Percentiles rank a stretch among this genome's conserved stretches.
Evolutionary conservation across 1,284 basidiomycete genomes (phyloP).

Genomic region (Microbotryum lychnidis-dioicae): DNA sequence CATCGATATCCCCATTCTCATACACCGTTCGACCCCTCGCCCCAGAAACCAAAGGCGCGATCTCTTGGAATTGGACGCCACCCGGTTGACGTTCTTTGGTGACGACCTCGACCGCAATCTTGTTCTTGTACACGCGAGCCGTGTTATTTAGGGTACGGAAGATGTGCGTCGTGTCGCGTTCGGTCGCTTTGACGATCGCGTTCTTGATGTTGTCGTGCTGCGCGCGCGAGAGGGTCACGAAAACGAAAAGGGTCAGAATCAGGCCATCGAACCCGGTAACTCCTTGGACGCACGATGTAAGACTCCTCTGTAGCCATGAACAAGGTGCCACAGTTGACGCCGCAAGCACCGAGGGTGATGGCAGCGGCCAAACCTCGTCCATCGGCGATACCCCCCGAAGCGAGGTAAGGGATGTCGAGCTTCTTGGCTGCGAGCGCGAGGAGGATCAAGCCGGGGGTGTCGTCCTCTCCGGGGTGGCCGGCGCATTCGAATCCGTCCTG

Average conservation of each 20-base stretch:
- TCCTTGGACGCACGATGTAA: slow-evolving; percentile 9
- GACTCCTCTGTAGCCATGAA: slow-evolving; percentile 32
- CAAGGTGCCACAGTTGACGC: slow-evolving; percentile 44
- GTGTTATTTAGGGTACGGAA: slow-evolving; percentile 52
- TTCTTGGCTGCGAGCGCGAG: slow-evolving; percentile 80
- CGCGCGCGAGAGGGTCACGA: slow-evolving; percentile 32
- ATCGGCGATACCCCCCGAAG: slow-evolving; percentile 50
- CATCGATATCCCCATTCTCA: slow-evolving; percentile 63
- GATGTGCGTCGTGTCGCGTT: slow-evolving; percentile 74
- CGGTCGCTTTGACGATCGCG: slow-evolving; percentile 71
- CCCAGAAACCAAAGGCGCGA: slow-evolving; percentile 55
- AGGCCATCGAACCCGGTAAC: slow-evolving; percentile 10
- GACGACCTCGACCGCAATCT: slow-evolving; percentile 70
- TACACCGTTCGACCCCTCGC: slow-evolving; percentile 68
- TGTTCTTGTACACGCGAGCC: slow-evolving; percentile 47
- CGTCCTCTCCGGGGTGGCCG: slow-evolving; percentile 90
- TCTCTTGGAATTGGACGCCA: slow-evolving; percentile 79
- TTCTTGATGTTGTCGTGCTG: slow-evolving; percentile 85
- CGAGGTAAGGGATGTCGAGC: slow-evolving; percentile 74
- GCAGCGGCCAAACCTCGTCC: slow-evolving; percentile 69
- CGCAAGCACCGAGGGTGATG: slow-evolving; percentile 51
- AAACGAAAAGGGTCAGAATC: not conserved
- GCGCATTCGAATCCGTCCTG: slow-evolving; percentile 79
- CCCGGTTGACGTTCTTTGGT: slow-evolving; percentile 67
- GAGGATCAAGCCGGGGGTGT: slow-evolving; percentile 82